A percentile compares a stretch with the other conserved stretches of the same genome.
Conservation (phyloP, 139 green algal species). For the Chlorella sp. region DNA sequence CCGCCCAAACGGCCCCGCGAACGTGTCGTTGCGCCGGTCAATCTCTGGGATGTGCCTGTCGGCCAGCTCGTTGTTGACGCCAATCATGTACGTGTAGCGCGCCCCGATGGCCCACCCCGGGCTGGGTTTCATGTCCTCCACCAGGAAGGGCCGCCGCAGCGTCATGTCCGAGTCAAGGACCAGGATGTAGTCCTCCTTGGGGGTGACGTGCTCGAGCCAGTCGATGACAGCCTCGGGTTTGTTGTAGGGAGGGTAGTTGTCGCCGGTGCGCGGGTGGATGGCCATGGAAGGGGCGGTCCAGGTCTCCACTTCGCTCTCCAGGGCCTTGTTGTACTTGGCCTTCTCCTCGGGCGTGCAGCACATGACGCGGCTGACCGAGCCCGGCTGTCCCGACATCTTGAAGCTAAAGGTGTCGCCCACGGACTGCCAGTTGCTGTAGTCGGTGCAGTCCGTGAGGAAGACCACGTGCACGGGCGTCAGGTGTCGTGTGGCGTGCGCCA, state of each 20-base stretch:
- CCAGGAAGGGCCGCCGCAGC: constrained; percentile 41
- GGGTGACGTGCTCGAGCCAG: constrained; percentile 49
- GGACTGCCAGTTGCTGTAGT: constrained; percentile 68
- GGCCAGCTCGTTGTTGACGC: constrained; percentile 61
- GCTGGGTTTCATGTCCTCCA: constrained; percentile 29
- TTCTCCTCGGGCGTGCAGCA: constrained; percentile 62
- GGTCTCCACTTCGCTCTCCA: constrained; percentile 39
- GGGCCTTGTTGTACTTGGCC: constrained; percentile 15
- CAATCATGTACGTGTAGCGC: constrained; percentile 37
- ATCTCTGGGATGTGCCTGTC: constrained; percentile 46
- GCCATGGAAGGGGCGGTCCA: constrained; percentile 61
- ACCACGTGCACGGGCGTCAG: background rate
- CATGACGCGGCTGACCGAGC: constrained; percentile 66
- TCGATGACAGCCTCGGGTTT: constrained; percentile 79
- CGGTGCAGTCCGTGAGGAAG: constrained; percentile 41
- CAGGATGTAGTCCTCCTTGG: constrained; percentile 51
- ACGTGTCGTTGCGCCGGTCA: constrained; percentile 54
- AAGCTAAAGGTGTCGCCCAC: constrained; percentile 52
- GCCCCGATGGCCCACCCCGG: constrained; percentile 32
- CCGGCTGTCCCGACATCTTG: constrained; percentile 54
- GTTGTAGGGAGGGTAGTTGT: constrained; percentile 59
- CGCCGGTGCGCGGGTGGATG: constrained; percentile 23
- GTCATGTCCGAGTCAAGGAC: constrained; percentile 56
- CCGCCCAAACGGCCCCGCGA: constrained; percentile 37
- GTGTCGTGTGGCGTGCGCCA: background rate